These are phyloP conservation scores for Psilocybe cubensis DNA, from an alignment of 768 basidiomycete genomes.

Conservation along the genomic window DNA sequence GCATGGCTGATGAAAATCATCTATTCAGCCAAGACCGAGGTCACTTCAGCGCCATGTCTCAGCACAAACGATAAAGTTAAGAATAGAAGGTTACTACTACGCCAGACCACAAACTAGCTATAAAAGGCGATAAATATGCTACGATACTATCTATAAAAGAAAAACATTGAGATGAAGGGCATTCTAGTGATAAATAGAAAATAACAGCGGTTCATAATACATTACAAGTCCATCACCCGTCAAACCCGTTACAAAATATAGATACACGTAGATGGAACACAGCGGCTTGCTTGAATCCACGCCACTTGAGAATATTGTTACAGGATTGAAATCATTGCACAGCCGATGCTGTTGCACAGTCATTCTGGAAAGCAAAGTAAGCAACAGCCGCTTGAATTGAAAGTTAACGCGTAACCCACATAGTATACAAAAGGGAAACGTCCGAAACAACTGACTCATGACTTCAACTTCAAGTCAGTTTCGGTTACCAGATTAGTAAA, in stretches of 20 bases:
- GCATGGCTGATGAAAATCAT: no score
- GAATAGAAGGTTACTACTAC: no score
- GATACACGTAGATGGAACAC: background rate
- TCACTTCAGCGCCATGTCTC: no score
- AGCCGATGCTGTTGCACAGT: slow-evolving; percentile 2
- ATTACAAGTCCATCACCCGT: no score
- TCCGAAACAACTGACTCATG: background rate
- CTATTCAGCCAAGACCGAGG: no score
- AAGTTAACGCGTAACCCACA: background rate
- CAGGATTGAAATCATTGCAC: background rate
- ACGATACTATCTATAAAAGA: no score
- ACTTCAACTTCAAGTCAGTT: background rate
- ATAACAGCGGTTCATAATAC: no score
- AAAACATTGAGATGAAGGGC: background rate
- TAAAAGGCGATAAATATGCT: no score
- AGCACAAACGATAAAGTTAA: no score
- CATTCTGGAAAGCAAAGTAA: background rate
- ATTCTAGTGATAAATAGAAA: no score
- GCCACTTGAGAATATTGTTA: background rate
- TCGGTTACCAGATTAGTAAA: background rate
- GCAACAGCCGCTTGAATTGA: background rate
- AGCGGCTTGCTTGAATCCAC: background rate
- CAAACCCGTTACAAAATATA: slow-evolving; percentile 6
- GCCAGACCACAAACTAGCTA: no score
- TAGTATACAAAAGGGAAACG: background rate